phyloP scores from a whole-genome alignment of 2,329 filamentous ascomycete species.

The Fusarium nurragi region DNA sequence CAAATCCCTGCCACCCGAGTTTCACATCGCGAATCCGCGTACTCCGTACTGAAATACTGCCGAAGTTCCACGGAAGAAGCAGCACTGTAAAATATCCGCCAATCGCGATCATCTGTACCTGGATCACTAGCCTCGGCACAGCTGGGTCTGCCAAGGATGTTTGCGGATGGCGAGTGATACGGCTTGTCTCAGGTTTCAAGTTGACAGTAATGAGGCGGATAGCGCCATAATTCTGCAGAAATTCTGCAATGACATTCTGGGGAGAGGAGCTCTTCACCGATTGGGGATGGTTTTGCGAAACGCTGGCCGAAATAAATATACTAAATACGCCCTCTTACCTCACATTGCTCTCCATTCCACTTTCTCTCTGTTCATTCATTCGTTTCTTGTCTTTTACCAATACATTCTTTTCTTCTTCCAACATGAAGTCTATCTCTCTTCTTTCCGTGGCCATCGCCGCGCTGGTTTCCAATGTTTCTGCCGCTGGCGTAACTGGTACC shows the following conservation, averaged over 20 bases:
- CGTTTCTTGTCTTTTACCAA: not conserved
- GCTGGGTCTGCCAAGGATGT: not conserved
- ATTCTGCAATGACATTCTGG: not conserved
- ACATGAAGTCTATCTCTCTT: slow-evolving; percentile 30
- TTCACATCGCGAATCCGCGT: not conserved
- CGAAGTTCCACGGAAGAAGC: slow-evolving; percentile 16
- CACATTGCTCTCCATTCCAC: not conserved
- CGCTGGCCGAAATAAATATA: slow-evolving; percentile 9
- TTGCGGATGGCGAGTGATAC: not conserved
- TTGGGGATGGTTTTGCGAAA: not conserved
- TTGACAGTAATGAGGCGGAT: not conserved
- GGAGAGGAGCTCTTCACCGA: not conserved
- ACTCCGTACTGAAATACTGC: not conserved
- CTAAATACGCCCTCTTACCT: not conserved
- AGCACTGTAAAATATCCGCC: not conserved
- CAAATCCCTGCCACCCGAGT: not conserved
- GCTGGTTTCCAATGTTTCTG: slow-evolving; percentile 24
- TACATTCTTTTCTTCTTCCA: slow-evolving; percentile 16
- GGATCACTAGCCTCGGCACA: not conserved
- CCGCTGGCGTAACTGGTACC: slow-evolving; percentile 46
- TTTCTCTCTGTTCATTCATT: slow-evolving; percentile 5
- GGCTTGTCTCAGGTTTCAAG: slow-evolving; percentile 6
- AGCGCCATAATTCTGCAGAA: not conserved
- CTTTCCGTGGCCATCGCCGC: slow-evolving; percentile 29
- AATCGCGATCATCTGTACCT: not conserved